These are phyloP conservation scores for Quambalaria eucalypti DNA, from an alignment of 1,284 basidiomycete species.

Conservation along the genomic window DNA sequence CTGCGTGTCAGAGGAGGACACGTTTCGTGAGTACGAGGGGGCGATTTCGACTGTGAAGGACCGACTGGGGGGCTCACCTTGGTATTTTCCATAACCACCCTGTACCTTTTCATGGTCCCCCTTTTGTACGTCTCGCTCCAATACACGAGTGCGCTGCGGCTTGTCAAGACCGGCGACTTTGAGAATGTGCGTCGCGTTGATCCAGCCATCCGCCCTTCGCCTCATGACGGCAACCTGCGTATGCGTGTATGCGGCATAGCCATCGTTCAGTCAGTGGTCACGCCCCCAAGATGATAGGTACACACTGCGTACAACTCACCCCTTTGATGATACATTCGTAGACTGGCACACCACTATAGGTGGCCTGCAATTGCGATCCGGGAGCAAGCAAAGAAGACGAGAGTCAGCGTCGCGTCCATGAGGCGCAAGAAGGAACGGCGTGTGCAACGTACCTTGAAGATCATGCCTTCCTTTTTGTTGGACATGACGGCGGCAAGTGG, in stretches of 20 bases:
- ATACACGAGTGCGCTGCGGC: constrained; percentile 89
- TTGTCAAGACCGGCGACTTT: constrained; percentile 99
- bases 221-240: constrained; percentile 75
- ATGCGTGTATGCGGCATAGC: background rate
- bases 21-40: background rate
- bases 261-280: background rate
- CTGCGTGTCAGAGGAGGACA: constrained; percentile 50
- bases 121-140: constrained; percentile 97
- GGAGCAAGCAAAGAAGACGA: background rate
- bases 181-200: constrained; percentile 95
- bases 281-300: background rate
- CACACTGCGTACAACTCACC: constrained; percentile 8
- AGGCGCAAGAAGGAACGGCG: background rate
- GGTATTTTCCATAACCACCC: constrained; percentile 98
- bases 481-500: background rate
- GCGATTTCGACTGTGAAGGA: background rate
- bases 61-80: constrained; percentile 58
- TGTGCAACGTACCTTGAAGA: constrained; percentile 7
- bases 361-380: constrained; percentile 34
- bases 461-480: constrained; percentile 11
- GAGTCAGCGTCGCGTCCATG: background rate
- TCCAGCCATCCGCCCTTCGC: constrained; percentile 83
- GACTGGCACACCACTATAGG: constrained; percentile 49
- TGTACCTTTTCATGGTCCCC: constrained; percentile 99
- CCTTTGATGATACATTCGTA: constrained; percentile 49